Evolutionary conservation across 1,139 yeast species (phyloP).

Genomic region (Nakaseomyces delphensis): DNA sequence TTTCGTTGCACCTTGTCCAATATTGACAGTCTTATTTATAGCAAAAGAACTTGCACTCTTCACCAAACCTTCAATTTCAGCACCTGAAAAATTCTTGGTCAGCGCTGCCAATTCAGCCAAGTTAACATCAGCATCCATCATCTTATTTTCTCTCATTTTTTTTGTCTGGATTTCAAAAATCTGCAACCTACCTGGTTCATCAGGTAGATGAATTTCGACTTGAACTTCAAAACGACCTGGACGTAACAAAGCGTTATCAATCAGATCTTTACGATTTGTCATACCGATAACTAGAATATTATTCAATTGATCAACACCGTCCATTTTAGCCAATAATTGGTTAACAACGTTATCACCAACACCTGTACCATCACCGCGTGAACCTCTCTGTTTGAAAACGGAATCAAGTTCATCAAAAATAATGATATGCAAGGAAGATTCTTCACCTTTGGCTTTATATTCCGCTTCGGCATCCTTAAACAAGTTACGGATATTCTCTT

Average conservation of each 20-base stretch:
- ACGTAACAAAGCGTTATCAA: slow-evolving; percentile 86
- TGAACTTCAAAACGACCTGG: slow-evolving; percentile 99
- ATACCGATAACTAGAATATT: slow-evolving; percentile 94
- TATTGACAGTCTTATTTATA: slow-evolving; percentile 72
- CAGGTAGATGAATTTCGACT: slow-evolving; percentile 92
- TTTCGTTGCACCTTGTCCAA: slow-evolving; percentile 67
- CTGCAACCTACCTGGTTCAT: slow-evolving; percentile 85
- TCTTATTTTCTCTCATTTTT: slow-evolving; percentile 74
- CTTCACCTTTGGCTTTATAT: slow-evolving; percentile 87
- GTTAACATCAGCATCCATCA: slow-evolving; percentile 68
- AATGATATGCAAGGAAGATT: slow-evolving; percentile 84
- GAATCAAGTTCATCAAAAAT: slow-evolving; percentile 97
- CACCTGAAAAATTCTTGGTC: slow-evolving; percentile 94
- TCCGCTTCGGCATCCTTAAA: slow-evolving; percentile 97
- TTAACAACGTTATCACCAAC: slow-evolving; percentile 98
- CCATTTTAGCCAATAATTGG: slow-evolving; percentile 96
- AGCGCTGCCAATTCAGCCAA: slow-evolving; percentile 68
- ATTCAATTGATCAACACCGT: slow-evolving; percentile 96
- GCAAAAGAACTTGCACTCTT: slow-evolving; percentile 96
- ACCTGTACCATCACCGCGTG: slow-evolving; percentile 94
- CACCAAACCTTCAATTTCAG: slow-evolving; percentile 93
- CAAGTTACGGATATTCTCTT: slow-evolving; percentile 89
- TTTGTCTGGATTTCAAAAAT: slow-evolving; percentile 88
- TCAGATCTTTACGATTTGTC: slow-evolving; percentile 94
- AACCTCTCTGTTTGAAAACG: slow-evolving; percentile 96